Evolutionary conservation across 2,329 filamentous ascomycete species (phyloP).

Genomic region (Sarocladium strictum): DNA sequence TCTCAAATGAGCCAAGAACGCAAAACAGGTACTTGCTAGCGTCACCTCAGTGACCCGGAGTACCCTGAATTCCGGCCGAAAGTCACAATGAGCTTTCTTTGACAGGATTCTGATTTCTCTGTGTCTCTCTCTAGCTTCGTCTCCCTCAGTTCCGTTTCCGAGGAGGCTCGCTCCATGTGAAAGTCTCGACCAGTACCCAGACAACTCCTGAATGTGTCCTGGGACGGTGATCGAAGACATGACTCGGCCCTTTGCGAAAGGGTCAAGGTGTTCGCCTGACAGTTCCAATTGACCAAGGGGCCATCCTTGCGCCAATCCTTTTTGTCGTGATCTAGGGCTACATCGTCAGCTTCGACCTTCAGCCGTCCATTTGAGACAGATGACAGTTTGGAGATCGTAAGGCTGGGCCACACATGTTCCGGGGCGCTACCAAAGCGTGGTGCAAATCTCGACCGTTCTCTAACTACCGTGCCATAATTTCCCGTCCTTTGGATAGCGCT

Average conservation of each 20-base stretch:
- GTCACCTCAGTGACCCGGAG: neutral
- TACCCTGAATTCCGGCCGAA: neutral
- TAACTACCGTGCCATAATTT: neutral
- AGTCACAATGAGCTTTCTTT: neutral
- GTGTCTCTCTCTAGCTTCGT: too few species aligned
- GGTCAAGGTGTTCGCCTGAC: neutral
- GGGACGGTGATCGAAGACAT: too few species aligned
- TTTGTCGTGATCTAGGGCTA: neutral
- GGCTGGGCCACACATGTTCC: too few species aligned
- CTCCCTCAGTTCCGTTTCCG: too few species aligned
- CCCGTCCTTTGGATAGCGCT: too few species aligned
- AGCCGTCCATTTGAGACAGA: neutral
- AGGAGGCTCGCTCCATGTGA: too few species aligned
- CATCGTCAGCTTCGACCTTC: neutral
- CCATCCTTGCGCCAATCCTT: neutral
- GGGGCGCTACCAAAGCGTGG: too few species aligned
- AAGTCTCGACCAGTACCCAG: too few species aligned
- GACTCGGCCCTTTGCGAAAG: too few species aligned
- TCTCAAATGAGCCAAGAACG: neutral
- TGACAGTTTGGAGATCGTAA: neutral
- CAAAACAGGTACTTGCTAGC: neutral
- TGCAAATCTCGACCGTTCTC: too few species aligned
- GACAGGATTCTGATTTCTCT: neutral
- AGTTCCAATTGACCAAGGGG: neutral
- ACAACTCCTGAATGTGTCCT: too few species aligned